A percentile compares a stretch with the other conserved stretches of the same genome.
Conservation (phyloP, 1,139 yeast species). For the Meyerozyma guilliermondii region DNA sequence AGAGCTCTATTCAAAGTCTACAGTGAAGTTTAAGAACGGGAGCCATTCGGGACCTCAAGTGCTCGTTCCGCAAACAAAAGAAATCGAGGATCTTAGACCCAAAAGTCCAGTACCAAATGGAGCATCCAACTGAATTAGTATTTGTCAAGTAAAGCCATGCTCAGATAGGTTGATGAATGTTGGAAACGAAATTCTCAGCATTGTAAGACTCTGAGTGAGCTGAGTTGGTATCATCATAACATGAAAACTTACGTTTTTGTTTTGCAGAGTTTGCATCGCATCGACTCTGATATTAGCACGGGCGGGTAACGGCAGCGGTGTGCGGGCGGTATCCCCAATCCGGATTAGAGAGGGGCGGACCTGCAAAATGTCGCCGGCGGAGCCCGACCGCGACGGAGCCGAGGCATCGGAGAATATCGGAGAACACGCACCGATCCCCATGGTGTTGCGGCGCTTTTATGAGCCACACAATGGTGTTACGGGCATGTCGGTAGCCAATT, state of each 20-base stretch:
- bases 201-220: slow-evolving; percentile 51
- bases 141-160: background rate
- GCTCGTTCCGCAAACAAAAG: slow-evolving; percentile 59
- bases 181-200: slow-evolving; percentile 48
- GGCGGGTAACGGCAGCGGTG: background rate
- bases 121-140: slow-evolving; percentile 21
- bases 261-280: slow-evolving; percentile 1
- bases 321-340: background rate
- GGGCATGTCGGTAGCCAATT: background rate
- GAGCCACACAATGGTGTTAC: background rate
- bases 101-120: slow-evolving; percentile 46
- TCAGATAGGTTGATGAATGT: slow-evolving; percentile 39
- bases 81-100: slow-evolving; percentile 78
- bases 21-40: slow-evolving; percentile 22
- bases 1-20: slow-evolving; percentile 30
- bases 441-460: background rate
- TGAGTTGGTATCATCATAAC: slow-evolving; percentile 49
- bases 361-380: background rate
- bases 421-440: background rate
- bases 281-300: background rate
- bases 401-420: slow-evolving; percentile 2
- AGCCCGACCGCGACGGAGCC: background rate
- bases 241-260: slow-evolving; percentile 7
- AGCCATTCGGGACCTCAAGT: slow-evolving; percentile 26
- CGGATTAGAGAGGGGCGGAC: background rate